These are phyloP conservation scores for Ceratocystis ficicola DNA, from an alignment of 2,329 filamentous ascomycete species.

Conservation along the genomic window DNA sequence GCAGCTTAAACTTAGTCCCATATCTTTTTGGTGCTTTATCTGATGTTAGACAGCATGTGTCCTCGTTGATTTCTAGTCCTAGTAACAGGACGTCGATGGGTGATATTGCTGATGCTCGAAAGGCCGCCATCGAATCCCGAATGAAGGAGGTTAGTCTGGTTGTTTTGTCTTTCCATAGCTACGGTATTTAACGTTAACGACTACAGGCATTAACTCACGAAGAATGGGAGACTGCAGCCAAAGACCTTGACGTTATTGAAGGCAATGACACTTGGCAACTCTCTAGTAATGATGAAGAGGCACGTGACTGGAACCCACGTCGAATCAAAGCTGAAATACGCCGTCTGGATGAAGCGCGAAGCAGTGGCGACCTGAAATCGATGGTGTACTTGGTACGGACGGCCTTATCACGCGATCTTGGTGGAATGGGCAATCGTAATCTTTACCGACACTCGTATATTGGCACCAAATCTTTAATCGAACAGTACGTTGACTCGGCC, in stretches of 20 bases:
- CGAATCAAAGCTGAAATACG: slow-evolving; percentile 58
- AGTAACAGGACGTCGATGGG: too few species aligned
- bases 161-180: too few species aligned
- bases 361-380: slow-evolving; percentile 55
- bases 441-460: slow-evolving; percentile 76
- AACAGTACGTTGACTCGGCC: slow-evolving; percentile 72
- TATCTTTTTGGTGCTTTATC: neutral
- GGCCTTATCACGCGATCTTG: slow-evolving; percentile 65
- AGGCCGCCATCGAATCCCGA: neutral
- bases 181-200: neutral
- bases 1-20: neutral
- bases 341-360: slow-evolving; percentile 62
- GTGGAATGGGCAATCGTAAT: slow-evolving; percentile 70
- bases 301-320: slow-evolving; percentile 56
- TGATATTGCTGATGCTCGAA: neutral
- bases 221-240: slow-evolving; percentile 65
- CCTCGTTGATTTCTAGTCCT: neutral
- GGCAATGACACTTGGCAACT: slow-evolving; percentile 73
- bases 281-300: slow-evolving; percentile 26
- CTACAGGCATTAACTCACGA: slow-evolving; percentile 51
- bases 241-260: slow-evolving; percentile 66
- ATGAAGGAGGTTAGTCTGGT: slow-evolving; percentile 16
- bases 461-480: slow-evolving; percentile 77
- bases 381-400: slow-evolving; percentile 78
- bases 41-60: neutral